Conservation (phyloP, 176 grass and related monocot species). For the Cymbopogon citratus region DNA sequence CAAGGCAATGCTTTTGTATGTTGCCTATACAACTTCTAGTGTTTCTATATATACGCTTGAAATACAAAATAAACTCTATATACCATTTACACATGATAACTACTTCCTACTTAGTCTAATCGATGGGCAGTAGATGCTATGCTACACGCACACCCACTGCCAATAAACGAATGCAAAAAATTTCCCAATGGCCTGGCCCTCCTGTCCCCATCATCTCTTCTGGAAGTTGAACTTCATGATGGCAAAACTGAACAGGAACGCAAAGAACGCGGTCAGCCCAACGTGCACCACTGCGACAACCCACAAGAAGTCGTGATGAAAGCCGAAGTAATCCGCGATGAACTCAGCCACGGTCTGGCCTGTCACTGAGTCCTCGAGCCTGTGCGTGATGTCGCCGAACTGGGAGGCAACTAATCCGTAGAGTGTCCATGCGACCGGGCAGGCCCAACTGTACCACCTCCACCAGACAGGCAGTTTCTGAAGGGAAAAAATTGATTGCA, state of each 20-base stretch:
- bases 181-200: background rate
- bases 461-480: slow-evolving; percentile 77
- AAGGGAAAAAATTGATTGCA: background rate
- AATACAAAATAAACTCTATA: slow-evolving; percentile 33
- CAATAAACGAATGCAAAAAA: slow-evolving; percentile 8
- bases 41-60: slow-evolving; percentile 19
- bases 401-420: slow-evolving; percentile 75
- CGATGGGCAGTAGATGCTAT: background rate
- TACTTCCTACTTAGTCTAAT: background rate
- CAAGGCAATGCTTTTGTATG: slow-evolving; percentile 3
- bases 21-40: background rate
- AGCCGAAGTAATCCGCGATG: slow-evolving; percentile 52
- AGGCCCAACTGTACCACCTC: slow-evolving; percentile 78
- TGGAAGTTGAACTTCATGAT: slow-evolving; percentile 91
- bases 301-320: slow-evolving; percentile 57
- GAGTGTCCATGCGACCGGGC: slow-evolving; percentile 75
- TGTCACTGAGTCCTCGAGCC: rapidly evolving
- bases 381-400: slow-evolving; percentile 40
- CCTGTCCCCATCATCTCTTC: slow-evolving; percentile 56
- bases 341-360: slow-evolving; percentile 32
- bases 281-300: slow-evolving; percentile 54
- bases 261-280: slow-evolving; percentile 41
- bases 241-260: slow-evolving; percentile 70
- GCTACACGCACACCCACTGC: background rate
- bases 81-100: slow-evolving; percentile 37